Percentiles rank a stretch among this genome's conserved stretches.
These are phyloP conservation scores for Globisporangium canariense DNA, from an alignment of 352 stramenopile genomes.

Conservation along the genomic window DNA sequence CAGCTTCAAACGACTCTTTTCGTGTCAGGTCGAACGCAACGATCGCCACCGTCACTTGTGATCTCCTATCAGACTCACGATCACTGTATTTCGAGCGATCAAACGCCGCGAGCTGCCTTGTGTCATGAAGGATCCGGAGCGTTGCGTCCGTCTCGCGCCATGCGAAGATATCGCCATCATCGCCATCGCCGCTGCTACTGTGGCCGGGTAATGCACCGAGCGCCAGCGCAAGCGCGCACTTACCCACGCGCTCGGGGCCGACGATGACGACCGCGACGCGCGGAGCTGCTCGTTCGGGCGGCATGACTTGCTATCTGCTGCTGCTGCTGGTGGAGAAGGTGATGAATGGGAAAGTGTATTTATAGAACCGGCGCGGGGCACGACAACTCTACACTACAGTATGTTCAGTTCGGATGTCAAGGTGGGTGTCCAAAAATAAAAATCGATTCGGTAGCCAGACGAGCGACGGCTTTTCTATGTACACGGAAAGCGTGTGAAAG, in stretches of 20 bases:
- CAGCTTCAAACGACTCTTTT: slow-evolving; percentile 32
- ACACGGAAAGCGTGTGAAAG: no score
- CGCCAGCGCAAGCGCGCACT: slow-evolving; percentile 47
- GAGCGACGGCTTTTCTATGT: no score
- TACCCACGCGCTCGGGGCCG: slow-evolving; percentile 37
- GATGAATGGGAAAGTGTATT: slow-evolving; percentile 1
- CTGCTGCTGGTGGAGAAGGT: not conserved
- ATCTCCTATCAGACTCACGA: slow-evolving; percentile 16
- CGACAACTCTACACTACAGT: not conserved
- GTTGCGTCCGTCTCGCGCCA: not conserved
- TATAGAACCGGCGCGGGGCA: not conserved
- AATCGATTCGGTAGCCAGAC: no score
- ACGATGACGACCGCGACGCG: slow-evolving; percentile 45
- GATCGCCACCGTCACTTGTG: slow-evolving; percentile 28
- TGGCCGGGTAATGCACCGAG: slow-evolving; percentile 26
- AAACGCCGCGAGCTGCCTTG: slow-evolving; percentile 7
- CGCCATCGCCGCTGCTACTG: not conserved
- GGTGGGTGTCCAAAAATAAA: no score
- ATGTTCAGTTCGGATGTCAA: no score
- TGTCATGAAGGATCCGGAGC: slow-evolving; percentile 17
- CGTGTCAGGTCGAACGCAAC: slow-evolving; percentile 53
- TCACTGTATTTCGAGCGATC: slow-evolving; percentile 8
- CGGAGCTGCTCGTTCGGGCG: not conserved
- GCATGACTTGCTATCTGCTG: not conserved
- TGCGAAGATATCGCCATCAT: slow-evolving; percentile 2